Evolutionary conservation across 1,139 yeast genomes (phyloP), one percentile per base, ranked within the genome.

Genomic region (Candida tropicalis): DNA sequence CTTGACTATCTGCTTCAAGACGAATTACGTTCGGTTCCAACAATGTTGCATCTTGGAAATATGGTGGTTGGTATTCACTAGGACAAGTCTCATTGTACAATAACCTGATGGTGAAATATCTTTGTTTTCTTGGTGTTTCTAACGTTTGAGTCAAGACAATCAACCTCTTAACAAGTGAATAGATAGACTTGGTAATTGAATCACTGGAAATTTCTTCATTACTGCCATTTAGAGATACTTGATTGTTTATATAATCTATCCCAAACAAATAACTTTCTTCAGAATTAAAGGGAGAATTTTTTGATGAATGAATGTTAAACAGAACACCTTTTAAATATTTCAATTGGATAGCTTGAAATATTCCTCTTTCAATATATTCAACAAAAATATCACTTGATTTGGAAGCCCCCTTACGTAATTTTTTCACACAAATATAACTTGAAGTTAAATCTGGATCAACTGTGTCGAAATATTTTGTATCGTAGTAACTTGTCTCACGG

Each of bases 311-410:
- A 73, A 66, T 5, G 80, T 67, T 1, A 32, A 81, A 58, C 42
- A 75, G 70, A 12, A 81, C 49, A 0, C 77, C 75, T 44, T 66
- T 63, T 27, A 82, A 55, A 44, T 66, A 71, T 18, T 70, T 64
- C 25, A 57, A 51, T 24, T 62, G 64, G 10, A 81, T 58, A 1
- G 80, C 70, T 34, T 72, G 75, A 39, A 63, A 59, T 4, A 77
- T 69, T 6, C 83, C 81, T 24, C 60, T 58, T 37, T 79, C 81
- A 23, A 81, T 55, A 81, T 84, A 79, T 43, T 71, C 66, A 18
- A 78, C 56, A 32, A 80, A 63, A 5, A 28, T 3, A 35, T 51
- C 51, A 24, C 40, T 45, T 22, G 35, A 28, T 3, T 11, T 52
- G 1, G 75, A 66, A 28, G 59, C 63, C 0, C 82, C 82, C 37